A percentile compares a stretch with the other conserved stretches of the same genome.
Evolutionary conservation across 177 flowering plant species (phyloP).

Genomic region (Vitis hybrid): DNA sequence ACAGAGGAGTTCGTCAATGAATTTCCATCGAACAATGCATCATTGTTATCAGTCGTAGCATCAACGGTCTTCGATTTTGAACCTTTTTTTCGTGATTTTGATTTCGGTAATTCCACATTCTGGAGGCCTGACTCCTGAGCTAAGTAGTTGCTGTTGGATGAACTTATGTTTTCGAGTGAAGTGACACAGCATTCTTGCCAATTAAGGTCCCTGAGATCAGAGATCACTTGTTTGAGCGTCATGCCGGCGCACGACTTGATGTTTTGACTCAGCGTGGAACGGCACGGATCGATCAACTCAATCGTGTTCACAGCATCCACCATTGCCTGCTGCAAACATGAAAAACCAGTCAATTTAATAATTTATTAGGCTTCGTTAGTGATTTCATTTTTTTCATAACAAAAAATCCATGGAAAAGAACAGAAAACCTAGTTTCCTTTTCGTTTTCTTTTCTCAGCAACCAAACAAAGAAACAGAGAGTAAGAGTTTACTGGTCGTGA

Average conservation of each 20-base stretch:
- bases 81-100: too few species aligned
- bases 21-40: too few species aligned
- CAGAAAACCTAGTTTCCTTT: background rate
- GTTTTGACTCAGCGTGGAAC: constrained; percentile 41
- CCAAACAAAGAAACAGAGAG: constrained; percentile 4
- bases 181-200: constrained; percentile 60
- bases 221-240: constrained; percentile 22
- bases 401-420: too few species aligned
- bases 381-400: too few species aligned
- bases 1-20: background rate
- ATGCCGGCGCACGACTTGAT: constrained; percentile 25
- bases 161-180: constrained; percentile 19
- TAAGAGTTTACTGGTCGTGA: background rate
- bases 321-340: constrained; percentile 18
- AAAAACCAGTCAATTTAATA: background rate
- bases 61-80: too few species aligned
- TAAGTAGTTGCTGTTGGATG: constrained; percentile 3
- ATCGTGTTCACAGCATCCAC: constrained; percentile 27
- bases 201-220: constrained; percentile 34
- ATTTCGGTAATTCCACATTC: too few species aligned
- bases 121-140: background rate
- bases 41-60: too few species aligned
- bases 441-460: background rate
- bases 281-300: constrained; percentile 31
- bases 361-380: too few species aligned